These are phyloP conservation scores for Petunia hybrid DNA, from an alignment of 305 asterid genomes.

Conservation along the genomic window DNA sequence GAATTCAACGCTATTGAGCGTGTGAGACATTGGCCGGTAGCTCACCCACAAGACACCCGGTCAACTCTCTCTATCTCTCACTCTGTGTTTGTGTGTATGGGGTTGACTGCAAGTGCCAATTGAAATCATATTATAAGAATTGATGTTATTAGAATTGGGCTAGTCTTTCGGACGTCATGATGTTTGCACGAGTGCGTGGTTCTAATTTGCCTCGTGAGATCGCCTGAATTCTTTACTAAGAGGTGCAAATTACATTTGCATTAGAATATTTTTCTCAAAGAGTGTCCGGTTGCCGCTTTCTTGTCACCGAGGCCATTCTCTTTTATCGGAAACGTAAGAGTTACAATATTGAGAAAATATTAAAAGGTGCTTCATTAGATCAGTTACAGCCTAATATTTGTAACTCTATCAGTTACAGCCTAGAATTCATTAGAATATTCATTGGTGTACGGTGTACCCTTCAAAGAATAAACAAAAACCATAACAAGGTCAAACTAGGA, in stretches of 20 bases:
- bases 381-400: too few species aligned
- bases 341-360: not conserved
- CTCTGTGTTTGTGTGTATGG: conserved; percentile 22
- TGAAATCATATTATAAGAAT: not conserved
- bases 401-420: too few species aligned
- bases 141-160: not conserved
- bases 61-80: conserved; percentile 63
- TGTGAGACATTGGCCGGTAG: conserved; percentile 91
- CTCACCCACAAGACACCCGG: conserved; percentile 93
- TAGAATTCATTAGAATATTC: too few species aligned
- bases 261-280: conserved; percentile 18
- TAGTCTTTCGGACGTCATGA: not conserved
- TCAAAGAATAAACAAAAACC: too few species aligned
- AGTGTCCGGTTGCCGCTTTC: conserved; percentile 15
- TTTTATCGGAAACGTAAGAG: not conserved
- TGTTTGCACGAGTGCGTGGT: not conserved
- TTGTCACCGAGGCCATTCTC: not conserved
- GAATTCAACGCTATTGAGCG: conserved; percentile 93
- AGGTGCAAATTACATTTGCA: conserved; percentile 27
- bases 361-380: too few species aligned
- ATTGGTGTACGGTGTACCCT: too few species aligned
- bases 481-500: too few species aligned
- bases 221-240: not conserved
- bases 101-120: conserved; percentile 51
- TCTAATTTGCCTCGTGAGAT: not conserved